These are phyloP conservation scores for Colletotrichum siamense DNA, from an alignment of 2,329 filamentous ascomycete species.

Conservation along the genomic window DNA sequence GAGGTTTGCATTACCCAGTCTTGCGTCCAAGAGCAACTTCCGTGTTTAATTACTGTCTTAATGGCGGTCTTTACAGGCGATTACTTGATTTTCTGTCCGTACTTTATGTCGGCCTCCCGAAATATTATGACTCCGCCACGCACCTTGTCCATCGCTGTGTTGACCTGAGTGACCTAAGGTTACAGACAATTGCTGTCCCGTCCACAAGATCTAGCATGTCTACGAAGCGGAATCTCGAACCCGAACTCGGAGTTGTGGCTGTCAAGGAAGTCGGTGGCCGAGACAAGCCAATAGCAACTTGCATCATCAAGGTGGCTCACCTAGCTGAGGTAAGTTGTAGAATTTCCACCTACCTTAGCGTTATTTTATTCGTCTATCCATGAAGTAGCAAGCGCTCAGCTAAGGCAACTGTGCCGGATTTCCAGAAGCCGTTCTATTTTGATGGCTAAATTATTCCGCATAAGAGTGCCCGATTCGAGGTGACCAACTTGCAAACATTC, in stretches of 20 bases:
- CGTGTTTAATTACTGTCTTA: too few relatives aligned
- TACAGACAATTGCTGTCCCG: neutral
- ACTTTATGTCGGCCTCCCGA: too few relatives aligned
- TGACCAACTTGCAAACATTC: neutral
- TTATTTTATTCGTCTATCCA: too few relatives aligned
- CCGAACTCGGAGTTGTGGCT: neutral
- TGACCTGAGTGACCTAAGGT: neutral
- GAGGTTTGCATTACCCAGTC: neutral
- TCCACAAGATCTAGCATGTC: rapidly evolving
- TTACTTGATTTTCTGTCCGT: neutral
- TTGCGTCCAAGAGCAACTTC: neutral
- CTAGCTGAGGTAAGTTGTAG: neutral
- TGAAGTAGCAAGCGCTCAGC: too few relatives aligned
- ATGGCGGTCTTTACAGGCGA: rapidly evolving
- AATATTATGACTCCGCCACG: too few relatives aligned
- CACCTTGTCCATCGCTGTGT: too few relatives aligned
- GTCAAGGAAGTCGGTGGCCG: neutral
- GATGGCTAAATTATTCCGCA: neutral
- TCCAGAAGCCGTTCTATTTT: neutral
- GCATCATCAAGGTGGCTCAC: neutral
- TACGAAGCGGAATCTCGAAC: neutral
- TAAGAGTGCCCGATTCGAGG: neutral
- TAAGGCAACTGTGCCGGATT: too few relatives aligned
- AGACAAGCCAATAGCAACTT: neutral
- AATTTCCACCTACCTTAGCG: too few relatives aligned